Base-by-base conservation (phyloP, 2,329 filamentous ascomycete species). In the Monosporascus sp. region DNA sequence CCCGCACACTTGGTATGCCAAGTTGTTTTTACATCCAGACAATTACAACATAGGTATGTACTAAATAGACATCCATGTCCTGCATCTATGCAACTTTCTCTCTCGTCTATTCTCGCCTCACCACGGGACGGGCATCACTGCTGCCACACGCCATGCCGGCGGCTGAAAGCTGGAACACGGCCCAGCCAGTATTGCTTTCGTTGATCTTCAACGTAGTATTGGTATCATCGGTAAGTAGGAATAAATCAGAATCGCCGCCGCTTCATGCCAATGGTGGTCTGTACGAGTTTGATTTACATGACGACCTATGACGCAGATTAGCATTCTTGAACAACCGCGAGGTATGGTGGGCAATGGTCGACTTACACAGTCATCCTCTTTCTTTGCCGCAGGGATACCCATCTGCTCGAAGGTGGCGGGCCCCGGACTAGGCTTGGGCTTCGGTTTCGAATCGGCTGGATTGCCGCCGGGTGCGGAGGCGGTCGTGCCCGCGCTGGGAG, bases 381-480 rank as follows among this genome's bases (percentile, higher is more conserved):
- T 81, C 71, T 94, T 92, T 47, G 80, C 85, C 63, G 85, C 81
- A 6, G 91, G 90, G 62, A 99, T 93, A 39, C 94, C 94, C 94
- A 99, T 99, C 68, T 95, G 92, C 68, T 97, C 93, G 69, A 99
- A 99, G 0, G 94, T 97, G 63, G 94, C 90, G 1, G 94, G 93
- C 11, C 93, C 94, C 66, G 91, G 89, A 48, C 81, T 75, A 46
- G 74, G 68, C 57, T 70, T 72, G 20, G 73, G 67, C 17, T 74
- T 72, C 3, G 75, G 58, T 58, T 72, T 68, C 20, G 72, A 64
- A 6, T 74, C 70, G 17, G 68, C 61, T 7, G 71, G n/a, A 71
- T 69, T 44, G 70, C 61, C 60, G 52, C 60, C 22, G 20, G 69
- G 61, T 43, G 66, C 62, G 5, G 64, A 54, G 62, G 61, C 52